Evolutionary conservation across 306 rosid genomes (phyloP), one percentile per base, ranked within the genome.

Genomic region (Comarum palustre): DNA sequence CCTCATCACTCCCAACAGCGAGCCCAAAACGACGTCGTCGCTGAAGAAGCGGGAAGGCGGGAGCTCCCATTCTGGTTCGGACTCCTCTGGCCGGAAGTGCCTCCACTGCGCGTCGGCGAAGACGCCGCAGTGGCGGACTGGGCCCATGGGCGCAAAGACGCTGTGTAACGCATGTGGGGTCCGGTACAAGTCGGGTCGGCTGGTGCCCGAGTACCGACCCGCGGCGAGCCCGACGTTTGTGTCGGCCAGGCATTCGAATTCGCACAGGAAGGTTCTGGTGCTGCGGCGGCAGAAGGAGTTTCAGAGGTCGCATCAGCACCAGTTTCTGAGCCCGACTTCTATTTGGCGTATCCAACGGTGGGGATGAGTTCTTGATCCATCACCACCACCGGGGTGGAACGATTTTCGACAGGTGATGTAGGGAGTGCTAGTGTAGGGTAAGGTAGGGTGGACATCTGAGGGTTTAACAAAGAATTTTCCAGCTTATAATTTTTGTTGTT

Each of bases 341-440:
- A 81, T 93, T 94, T 73, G 92, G 87, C 24, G 89, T 86, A 81
- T 80, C 92, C 65, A 90, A 90, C 90, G 96, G 94, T 34, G 90
- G 90, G 17, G 90, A 89, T 71, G 96, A 93, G 0, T 89, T 73
- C 78, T 81, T 85, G 82, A 86, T 87, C 77, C 86, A 79, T 71
- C 93, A 71, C 13, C 93, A 71, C 12, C 93, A 71, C 15, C 43
- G 46, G 8, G 79, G 67, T 41, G 98, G 59, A 85, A 86, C 42
- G 90, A 84, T 46, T 87, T 78, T 77, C 84, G 94, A 78, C 91
- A 85, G 45, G 77, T 91, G 81, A 86, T 87, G 78, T 84, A 89
- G 89, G 41, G 79, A 48, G 29, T 52, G 84, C 81, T 65, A 84
- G 84, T 8, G 70, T 81, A 82, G 83, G 68, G 54, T 72, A 64